Percentiles rank a stretch among this genome's conserved stretches.
Conservation (phyloP, 116 monocot genomes). For the Iris pallida region DNA sequence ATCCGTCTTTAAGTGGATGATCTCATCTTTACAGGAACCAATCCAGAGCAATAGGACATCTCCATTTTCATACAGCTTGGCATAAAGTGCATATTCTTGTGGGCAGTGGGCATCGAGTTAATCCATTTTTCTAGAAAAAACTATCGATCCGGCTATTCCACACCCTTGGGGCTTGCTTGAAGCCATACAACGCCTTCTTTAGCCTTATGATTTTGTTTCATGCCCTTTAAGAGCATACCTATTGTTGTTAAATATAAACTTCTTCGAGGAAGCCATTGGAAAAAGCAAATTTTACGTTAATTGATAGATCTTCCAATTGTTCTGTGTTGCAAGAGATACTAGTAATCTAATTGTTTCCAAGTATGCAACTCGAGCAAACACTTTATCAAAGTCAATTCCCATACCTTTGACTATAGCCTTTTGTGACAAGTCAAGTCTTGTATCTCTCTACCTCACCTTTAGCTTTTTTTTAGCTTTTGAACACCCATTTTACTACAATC, state of each 20-base stretch:
- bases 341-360: conserved; percentile 3
- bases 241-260: background rate
- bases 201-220: conserved; percentile 4
- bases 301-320: conserved; percentile 1
- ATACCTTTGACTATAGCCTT: conserved; percentile 1
- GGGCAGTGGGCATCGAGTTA: background rate
- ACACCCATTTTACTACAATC: conserved; percentile 10
- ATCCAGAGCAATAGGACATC: too few species aligned
- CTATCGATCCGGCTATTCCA: background rate
- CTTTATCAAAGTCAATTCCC: background rate
- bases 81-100: background rate
- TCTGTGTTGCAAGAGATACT: background rate
- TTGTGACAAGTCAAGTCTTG: background rate
- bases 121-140: background rate
- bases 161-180: background rate
- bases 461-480: background rate
- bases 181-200: background rate
- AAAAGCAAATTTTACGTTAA: conserved; percentile 1
- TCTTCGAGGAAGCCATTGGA: background rate
- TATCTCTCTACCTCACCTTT: background rate
- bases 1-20: too few species aligned
- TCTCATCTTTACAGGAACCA: too few species aligned
- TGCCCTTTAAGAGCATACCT: background rate
- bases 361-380: background rate
- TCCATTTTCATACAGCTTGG: background rate